Percentiles rank a stretch among this genome's conserved stretches.
These are phyloP conservation scores for Porogramme epimiltina DNA, from an alignment of 1,284 basidiomycete species.

Conservation along the genomic window DNA sequence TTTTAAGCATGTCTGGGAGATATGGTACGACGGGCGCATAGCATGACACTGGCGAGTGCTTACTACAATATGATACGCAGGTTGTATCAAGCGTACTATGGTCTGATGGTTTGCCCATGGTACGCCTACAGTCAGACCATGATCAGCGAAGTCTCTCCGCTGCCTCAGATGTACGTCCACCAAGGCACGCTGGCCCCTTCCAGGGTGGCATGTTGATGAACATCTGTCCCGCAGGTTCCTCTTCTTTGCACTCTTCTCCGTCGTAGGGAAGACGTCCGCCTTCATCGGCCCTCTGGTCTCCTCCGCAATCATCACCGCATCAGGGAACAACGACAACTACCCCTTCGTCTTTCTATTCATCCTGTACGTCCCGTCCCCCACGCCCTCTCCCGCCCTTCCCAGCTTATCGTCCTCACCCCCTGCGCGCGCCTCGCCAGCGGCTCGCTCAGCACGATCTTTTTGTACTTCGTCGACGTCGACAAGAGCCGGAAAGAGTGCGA, in stretches of 20 bases:
- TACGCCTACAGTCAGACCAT: conserved; percentile 85
- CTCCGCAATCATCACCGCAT: conserved; percentile 70
- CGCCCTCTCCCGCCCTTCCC: neutral
- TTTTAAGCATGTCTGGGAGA: conserved; percentile 83
- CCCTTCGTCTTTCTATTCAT: conserved; percentile 81
- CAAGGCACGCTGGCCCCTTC: no score
- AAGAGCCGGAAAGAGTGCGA: conserved; percentile 72
- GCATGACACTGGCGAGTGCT: neutral
- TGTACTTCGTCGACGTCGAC: conserved; percentile 70
- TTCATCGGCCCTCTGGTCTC: conserved; percentile 83
- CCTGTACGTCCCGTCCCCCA: conserved; percentile 47
- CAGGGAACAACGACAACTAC: conserved; percentile 76
- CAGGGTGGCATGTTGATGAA: neutral
- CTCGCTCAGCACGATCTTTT: conserved; percentile 59
- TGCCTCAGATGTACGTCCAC: conserved; percentile 62
- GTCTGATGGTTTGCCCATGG: conserved; percentile 82
- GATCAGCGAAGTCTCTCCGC: conserved; percentile 82
- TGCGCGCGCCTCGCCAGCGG: conserved; percentile 44
- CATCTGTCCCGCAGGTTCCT: conserved; percentile 52
- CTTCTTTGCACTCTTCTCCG: conserved; percentile 78
- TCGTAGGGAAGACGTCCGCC: conserved; percentile 79
- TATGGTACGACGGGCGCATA: conserved; percentile 50
- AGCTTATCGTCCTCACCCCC: neutral
- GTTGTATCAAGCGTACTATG: conserved; percentile 75
- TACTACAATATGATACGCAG: conserved; percentile 30